Evolutionary conservation across 2,329 filamentous ascomycete species (phyloP), one percentile per base, ranked within the genome.

Genomic region (Penicillium sp.): DNA sequence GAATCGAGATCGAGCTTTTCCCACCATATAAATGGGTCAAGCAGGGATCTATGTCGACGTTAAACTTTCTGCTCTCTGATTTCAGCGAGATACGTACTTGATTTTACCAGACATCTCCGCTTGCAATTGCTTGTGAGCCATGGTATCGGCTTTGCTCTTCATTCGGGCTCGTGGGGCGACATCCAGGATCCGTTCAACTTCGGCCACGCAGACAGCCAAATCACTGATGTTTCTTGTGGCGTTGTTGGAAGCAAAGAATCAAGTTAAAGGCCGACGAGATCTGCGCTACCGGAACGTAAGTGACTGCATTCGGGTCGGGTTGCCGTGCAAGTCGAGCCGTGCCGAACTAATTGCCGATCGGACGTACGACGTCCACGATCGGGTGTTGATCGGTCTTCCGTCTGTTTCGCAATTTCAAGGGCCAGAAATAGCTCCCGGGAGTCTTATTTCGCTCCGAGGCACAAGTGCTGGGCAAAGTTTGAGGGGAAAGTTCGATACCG

Each of bases 331-430:
- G 54, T 55, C 56, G 55, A 50, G 52, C 61, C 59, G 58, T 69
- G 61, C 68, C 68, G 68, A 69, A 52, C 35, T 51, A 67, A 67
- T 35, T 70, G 66, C 68, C 68, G 66, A 66, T 43, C 35, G 24
- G 39, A 22, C 43, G 19, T 18, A 19, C 14, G 33, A 46, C 13
- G 18, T 14, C 39, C 31, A 33, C 4, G 33, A 44, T 54, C 39
- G 22, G 22, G 16, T n/a, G 27, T 27, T 14, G 19, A 35, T 36
- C 39, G n/a, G 18, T 6, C 46, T 7, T 16, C 33, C 46, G 19
- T 19, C 46, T 36, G 6, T 18, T 36, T n/a, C 6, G 22, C 11
- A 16, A 36, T 19, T 19, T 36, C 14, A 11, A 13, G 19, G 6
- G 24, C 43, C 43, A 46, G 10, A n/a, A n/a, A n/a, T 9, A 3